These are phyloP conservation scores for Colletotrichum sp. DNA, from an alignment of 2,329 filamentous ascomycete species.

Conservation along the genomic window DNA sequence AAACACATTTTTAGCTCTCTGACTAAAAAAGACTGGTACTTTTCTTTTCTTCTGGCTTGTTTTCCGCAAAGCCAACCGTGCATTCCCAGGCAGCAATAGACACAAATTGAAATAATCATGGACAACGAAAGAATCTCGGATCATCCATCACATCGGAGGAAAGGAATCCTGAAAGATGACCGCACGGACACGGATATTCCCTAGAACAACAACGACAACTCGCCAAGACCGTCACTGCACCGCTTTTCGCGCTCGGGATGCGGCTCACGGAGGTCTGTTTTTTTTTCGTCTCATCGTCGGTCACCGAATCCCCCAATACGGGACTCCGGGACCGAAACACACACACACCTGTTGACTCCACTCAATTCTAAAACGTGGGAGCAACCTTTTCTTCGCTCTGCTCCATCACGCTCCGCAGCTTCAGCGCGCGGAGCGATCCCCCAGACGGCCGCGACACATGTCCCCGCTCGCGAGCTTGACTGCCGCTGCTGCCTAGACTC, in stretches of 20 bases:
- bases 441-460: constrained; percentile 11
- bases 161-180: not conserved
- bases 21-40: not conserved
- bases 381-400: constrained; percentile 18
- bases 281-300: constrained; percentile 6
- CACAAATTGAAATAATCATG: not conserved
- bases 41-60: not conserved
- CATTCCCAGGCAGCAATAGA: not conserved
- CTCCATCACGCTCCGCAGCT: constrained; percentile 18
- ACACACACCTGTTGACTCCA: not conserved
- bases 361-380: constrained; percentile 9
- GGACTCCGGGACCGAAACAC: not conserved
- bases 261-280: not conserved
- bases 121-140: not conserved
- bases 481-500: not conserved
- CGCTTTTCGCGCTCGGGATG: not conserved
- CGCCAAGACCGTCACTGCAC: not conserved
- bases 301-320: not conserved
- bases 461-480: not conserved
- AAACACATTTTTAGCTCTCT: not conserved
- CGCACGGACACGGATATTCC: not conserved
- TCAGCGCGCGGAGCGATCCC: constrained; percentile 25
- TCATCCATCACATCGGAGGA: not conserved
- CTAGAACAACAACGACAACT: not conserved
- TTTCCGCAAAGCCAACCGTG: not conserved